phyloP scores from a whole-genome alignment of 1,139 yeast genomes.

The Scheffersomyces parashehatae region DNA sequence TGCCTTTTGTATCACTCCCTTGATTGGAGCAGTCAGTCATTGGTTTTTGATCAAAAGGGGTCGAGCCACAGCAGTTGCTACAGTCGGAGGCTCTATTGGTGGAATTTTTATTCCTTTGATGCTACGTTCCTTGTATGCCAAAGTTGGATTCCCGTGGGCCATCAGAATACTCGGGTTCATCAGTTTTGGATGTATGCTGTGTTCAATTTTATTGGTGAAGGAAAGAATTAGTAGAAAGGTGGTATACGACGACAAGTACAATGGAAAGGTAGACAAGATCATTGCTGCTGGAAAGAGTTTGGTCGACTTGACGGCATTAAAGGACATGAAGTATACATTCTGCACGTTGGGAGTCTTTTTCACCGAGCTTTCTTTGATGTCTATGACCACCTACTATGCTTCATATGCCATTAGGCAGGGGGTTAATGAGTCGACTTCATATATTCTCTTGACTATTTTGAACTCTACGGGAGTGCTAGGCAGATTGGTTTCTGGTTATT shows the following conservation, averaged over 20 bases:
- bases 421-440: conserved; percentile 34
- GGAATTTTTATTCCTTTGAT: conserved; percentile 38
- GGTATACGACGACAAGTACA: not conserved
- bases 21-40: conserved; percentile 39
- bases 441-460: conserved; percentile 38
- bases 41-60: conserved; percentile 40
- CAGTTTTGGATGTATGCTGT: conserved; percentile 29
- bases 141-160: conserved; percentile 38
- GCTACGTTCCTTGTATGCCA: conserved; percentile 29
- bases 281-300: conserved; percentile 10
- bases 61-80: conserved; percentile 36
- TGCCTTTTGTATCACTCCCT: conserved; percentile 37
- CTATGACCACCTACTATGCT: conserved; percentile 46
- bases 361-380: conserved; percentile 57
- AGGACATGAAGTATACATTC: conserved; percentile 26
- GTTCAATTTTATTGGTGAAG: conserved; percentile 35
- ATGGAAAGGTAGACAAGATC: not conserved
- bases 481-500: conserved; percentile 37
- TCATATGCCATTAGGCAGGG: conserved; percentile 47
- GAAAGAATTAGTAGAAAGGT: conserved; percentile 40
- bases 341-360: conserved; percentile 39
- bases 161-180: conserved; percentile 35
- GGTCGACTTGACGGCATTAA: conserved; percentile 26
- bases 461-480: conserved; percentile 44
- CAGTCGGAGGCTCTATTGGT: conserved; percentile 42